Percentiles rank a stretch among this genome's conserved stretches.
Conservation (phyloP, 257 asterid species). For the Petrea volubilis region DNA sequence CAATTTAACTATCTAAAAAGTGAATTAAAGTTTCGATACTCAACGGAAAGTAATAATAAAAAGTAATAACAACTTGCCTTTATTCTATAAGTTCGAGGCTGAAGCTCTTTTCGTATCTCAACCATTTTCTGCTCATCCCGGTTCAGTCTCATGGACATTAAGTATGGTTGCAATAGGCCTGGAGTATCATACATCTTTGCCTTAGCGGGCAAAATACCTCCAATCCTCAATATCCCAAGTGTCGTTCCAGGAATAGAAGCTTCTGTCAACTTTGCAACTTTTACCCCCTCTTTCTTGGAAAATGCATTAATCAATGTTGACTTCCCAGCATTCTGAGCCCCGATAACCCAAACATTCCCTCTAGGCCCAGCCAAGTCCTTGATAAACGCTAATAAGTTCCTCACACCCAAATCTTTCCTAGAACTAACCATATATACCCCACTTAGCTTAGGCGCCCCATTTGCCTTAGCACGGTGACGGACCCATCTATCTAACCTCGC, state of each 20-base stretch:
- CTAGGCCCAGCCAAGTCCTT: conserved; percentile 90
- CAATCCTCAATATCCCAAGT: conserved; percentile 87
- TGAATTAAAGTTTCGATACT: background rate
- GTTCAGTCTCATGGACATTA: conserved; percentile 79
- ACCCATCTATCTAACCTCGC: conserved; percentile 89
- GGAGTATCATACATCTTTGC: conserved; percentile 99
- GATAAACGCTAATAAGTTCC: conserved; percentile 70
- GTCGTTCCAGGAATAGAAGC: conserved; percentile 97
- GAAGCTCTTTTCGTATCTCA: conserved; percentile 94
- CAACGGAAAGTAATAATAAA: conserved; percentile 1
- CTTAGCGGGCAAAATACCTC: conserved; percentile 88
- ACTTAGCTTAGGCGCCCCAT: conserved; percentile 86
- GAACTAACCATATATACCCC: conserved; percentile 91
- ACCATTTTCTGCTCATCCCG: conserved; percentile 92
- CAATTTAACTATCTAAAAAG: conserved; percentile 1
- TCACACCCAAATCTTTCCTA: conserved; percentile 86
- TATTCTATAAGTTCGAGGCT: conserved; percentile 79
- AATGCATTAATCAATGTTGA: conserved; percentile 90
- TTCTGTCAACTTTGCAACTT: conserved; percentile 80
- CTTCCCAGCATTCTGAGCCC: conserved; percentile 96
- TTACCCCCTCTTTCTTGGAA: conserved; percentile 76
- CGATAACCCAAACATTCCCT: conserved; percentile 96
- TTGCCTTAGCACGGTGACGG: conserved; percentile 81
- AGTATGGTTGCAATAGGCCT: conserved; percentile 85
- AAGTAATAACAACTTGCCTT: conserved; percentile 57